Evolutionary conservation across 2,329 filamentous ascomycete genomes (phyloP).

Genomic region (Cladosporium sp.): DNA sequence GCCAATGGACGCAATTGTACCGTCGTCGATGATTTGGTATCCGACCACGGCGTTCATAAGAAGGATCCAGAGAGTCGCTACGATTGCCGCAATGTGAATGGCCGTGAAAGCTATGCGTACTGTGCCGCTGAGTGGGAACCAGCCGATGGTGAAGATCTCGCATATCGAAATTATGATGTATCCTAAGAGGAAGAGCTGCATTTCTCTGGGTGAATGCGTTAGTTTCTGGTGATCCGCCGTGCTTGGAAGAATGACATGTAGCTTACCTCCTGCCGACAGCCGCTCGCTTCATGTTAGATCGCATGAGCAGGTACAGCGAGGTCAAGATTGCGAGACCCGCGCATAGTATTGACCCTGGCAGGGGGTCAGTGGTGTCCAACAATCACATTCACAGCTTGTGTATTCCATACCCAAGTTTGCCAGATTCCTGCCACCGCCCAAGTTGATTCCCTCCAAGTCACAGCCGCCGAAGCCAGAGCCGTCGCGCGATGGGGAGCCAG

Average conservation of each 20-base stretch:
- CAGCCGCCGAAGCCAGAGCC: slow-evolving; percentile 65
- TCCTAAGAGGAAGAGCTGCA: slow-evolving; percentile 86
- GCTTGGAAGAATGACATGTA: neutral
- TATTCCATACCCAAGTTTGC: slow-evolving; percentile 71
- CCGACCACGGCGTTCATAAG: slow-evolving; percentile 90
- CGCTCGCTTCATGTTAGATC: slow-evolving; percentile 84
- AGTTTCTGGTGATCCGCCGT: neutral
- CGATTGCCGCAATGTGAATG: slow-evolving; percentile 84
- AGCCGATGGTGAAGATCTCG: slow-evolving; percentile 93
- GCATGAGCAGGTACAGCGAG: slow-evolving; percentile 65
- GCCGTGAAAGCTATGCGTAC: slow-evolving; percentile 81
- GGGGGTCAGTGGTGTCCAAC: slow-evolving; percentile 28
- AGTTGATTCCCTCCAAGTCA: slow-evolving; percentile 66
- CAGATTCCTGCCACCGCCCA: slow-evolving; percentile 63
- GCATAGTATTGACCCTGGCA: slow-evolving; percentile 77
- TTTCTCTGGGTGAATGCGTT: slow-evolving; percentile 62
- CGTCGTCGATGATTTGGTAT: slow-evolving; percentile 90
- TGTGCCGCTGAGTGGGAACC: slow-evolving; percentile 68
- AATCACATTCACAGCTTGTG: slow-evolving; percentile 6
- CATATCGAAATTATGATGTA: slow-evolving; percentile 88
- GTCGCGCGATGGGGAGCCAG: slow-evolving; percentile 54
- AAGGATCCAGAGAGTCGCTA: slow-evolving; percentile 84
- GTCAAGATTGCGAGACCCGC: slow-evolving; percentile 70
- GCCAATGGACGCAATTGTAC: slow-evolving; percentile 76
- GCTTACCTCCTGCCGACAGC: slow-evolving; percentile 68